phyloP scores from a whole-genome alignment of 441 rosid genomes.

The Euphorbia schlechtendalii region DNA sequence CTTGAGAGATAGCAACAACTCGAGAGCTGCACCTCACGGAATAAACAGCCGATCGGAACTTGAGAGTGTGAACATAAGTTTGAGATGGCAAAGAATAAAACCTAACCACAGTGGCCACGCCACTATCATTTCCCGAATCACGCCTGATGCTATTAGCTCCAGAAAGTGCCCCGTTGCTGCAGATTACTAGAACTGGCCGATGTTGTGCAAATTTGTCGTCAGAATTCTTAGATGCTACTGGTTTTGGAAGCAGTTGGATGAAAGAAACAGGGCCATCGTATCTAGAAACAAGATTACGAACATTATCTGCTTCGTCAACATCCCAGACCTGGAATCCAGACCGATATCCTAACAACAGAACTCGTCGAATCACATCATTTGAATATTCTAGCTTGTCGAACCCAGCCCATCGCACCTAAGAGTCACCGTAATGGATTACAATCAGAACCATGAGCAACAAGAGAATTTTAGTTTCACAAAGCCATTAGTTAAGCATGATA shows the following conservation, averaged over 20 bases:
- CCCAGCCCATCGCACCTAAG: slow-evolving; percentile 92
- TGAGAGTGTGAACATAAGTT: slow-evolving; percentile 58
- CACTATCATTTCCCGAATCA: slow-evolving; percentile 36
- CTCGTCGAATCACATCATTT: slow-evolving; percentile 39
- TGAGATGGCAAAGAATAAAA: slow-evolving; percentile 78
- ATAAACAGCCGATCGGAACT: slow-evolving; percentile 63
- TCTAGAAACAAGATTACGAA: slow-evolving; percentile 62
- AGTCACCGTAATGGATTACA: slow-evolving; percentile 15
- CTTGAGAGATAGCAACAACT: slow-evolving; percentile 74
- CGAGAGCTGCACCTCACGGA: slow-evolving; percentile 86
- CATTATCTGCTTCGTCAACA: slow-evolving; percentile 80
- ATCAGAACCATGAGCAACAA: not conserved
- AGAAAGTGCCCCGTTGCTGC: slow-evolving; percentile 45
- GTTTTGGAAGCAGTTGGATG: slow-evolving; percentile 74
- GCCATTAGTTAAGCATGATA: no score
- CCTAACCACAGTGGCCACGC: slow-evolving; percentile 39
- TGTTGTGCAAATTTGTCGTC: slow-evolving; percentile 44
- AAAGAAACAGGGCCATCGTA: slow-evolving; percentile 74
- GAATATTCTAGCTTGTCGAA: slow-evolving; percentile 77
- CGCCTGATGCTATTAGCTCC: slow-evolving; percentile 32
- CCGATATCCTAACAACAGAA: slow-evolving; percentile 68
- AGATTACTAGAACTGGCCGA: slow-evolving; percentile 69
- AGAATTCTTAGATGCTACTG: slow-evolving; percentile 29
- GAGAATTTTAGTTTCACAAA: not conserved
- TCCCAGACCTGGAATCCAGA: slow-evolving; percentile 98